A percentile compares a stretch with the other conserved stretches of the same genome.
Conservation (phyloP, 768 basidiomycete genomes). For the Sarcodon sp. region DNA sequence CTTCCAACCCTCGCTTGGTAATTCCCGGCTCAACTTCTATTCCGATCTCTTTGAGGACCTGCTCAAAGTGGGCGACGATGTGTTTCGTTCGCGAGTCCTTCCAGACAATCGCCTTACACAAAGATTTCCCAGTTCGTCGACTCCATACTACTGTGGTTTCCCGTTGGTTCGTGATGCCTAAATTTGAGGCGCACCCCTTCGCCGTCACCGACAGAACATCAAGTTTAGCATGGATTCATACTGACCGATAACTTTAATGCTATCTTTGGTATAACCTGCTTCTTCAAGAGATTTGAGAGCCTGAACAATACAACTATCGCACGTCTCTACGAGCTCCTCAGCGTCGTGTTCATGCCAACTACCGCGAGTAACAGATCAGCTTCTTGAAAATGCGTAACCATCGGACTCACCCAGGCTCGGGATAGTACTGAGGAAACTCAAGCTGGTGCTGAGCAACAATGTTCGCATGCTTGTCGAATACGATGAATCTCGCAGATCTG, state of each 20-base stretch:
- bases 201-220: slow-evolving; percentile 1
- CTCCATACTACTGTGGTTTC: slow-evolving; percentile 96
- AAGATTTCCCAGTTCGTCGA: slow-evolving; percentile 74
- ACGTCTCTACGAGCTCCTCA: slow-evolving; percentile 63
- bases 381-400: background rate
- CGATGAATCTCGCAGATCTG: slow-evolving; percentile 84
- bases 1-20: slow-evolving; percentile 62
- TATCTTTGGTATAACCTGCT: slow-evolving; percentile 64
- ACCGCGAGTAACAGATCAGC: background rate
- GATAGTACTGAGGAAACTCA: slow-evolving; percentile 92
- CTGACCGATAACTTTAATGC: slow-evolving; percentile 87
- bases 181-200: slow-evolving; percentile 2
- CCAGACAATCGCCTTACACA: slow-evolving; percentile 92
- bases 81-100: slow-evolving; percentile 87
- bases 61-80: slow-evolving; percentile 69
- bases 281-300: slow-evolving; percentile 60
- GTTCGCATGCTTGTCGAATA: slow-evolving; percentile 80
- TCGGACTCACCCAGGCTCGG: slow-evolving; percentile 55
- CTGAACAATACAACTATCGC: slow-evolving; percentile 62
- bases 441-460: slow-evolving; percentile 83
- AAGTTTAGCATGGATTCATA: slow-evolving; percentile 3
- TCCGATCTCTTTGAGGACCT: slow-evolving; percentile 58
- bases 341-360: slow-evolving; percentile 97
- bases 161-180: slow-evolving; percentile 93
- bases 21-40: slow-evolving; percentile 57